These are phyloP conservation scores for Saraca asoca DNA, from an alignment of 331 rosid species.

Conservation along the genomic window DNA sequence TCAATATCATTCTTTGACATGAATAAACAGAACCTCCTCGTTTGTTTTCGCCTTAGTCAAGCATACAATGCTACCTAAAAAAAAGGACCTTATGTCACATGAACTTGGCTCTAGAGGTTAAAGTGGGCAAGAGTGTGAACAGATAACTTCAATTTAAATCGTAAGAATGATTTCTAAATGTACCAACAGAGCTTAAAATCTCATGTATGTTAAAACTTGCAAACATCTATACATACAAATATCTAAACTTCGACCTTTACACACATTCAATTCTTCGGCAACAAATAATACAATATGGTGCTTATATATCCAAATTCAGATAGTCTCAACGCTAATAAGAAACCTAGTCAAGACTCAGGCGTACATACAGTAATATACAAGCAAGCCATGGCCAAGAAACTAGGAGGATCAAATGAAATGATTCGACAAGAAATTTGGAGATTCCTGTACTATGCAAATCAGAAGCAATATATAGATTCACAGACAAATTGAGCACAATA, in stretches of 20 bases:
- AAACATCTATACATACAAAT: constrained; percentile 22
- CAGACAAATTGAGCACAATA: constrained; percentile 63
- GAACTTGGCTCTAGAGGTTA: no score
- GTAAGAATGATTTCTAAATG: no score
- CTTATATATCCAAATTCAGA: constrained; percentile 16
- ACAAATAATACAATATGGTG: constrained; percentile 24
- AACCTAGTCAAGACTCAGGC: constrained; percentile 8
- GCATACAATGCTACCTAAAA: no score
- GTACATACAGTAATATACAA: constrained; percentile 36
- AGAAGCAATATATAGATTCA: constrained; percentile 38
- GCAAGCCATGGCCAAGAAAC: constrained; percentile 21
- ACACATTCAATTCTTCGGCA: constrained; percentile 13
- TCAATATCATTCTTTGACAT: no score
- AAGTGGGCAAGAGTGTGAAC: no score
- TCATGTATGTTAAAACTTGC: not conserved
- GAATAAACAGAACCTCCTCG: no score
- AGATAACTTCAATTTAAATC: no score
- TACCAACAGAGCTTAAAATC: no score
- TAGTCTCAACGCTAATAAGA: constrained; percentile 3
- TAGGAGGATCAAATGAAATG: constrained; percentile 29
- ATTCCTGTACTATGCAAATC: constrained; percentile 32
- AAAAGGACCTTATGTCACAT: no score
- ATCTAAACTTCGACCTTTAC: constrained; percentile 27
- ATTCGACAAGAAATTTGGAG: constrained; percentile 26
- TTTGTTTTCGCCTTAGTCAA: no score